A percentile compares a stretch with the other conserved stretches of the same genome.
These are phyloP conservation scores for Astragalus glycyphyllos DNA, from an alignment of 306 rosid species.

Conservation along the genomic window DNA sequence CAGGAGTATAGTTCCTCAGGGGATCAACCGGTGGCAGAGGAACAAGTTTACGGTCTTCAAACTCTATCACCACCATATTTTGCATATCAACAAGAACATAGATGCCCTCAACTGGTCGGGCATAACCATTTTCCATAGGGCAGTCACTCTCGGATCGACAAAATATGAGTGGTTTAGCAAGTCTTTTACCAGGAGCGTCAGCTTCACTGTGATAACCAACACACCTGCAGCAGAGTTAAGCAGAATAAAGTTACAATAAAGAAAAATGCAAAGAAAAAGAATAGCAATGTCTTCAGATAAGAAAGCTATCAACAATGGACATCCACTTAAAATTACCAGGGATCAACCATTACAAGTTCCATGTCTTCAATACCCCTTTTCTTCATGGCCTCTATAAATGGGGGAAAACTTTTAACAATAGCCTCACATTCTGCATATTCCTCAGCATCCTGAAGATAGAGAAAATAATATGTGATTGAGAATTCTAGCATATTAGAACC, in stretches of 20 bases:
- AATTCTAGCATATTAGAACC: conserved; percentile 10
- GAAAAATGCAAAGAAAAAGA: conserved; percentile 24
- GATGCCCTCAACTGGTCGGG: conserved; percentile 94
- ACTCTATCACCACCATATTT: conserved; percentile 85
- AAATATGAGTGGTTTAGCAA: conserved; percentile 86
- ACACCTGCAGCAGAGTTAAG: conserved; percentile 65
- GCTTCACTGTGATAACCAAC: conserved; percentile 83
- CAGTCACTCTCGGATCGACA: conserved; percentile 95
- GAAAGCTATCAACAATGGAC: conserved; percentile 24
- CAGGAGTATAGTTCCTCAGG: conserved; percentile 87
- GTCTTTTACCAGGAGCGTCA: conserved; percentile 86
- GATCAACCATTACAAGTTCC: conserved; percentile 95
- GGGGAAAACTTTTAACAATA: conserved; percentile 82
- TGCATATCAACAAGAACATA: conserved; percentile 87
- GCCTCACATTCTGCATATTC: conserved; percentile 98
- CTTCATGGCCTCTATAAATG: conserved; percentile 93
- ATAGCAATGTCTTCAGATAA: conserved; percentile 15
- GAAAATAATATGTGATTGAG: conserved; percentile 24
- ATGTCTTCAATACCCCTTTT: conserved; percentile 95
- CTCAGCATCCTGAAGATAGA: conserved; percentile 70
- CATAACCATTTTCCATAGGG: conserved; percentile 97
- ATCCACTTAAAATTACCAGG: conserved; percentile 63
- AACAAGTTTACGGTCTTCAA: conserved; percentile 89
- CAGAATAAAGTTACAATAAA: conserved; percentile 27
- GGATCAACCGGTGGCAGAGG: conserved; percentile 97